These are phyloP conservation scores for Escovopsis sp. DNA, from an alignment of 2,329 filamentous ascomycete genomes.

Conservation along the genomic window DNA sequence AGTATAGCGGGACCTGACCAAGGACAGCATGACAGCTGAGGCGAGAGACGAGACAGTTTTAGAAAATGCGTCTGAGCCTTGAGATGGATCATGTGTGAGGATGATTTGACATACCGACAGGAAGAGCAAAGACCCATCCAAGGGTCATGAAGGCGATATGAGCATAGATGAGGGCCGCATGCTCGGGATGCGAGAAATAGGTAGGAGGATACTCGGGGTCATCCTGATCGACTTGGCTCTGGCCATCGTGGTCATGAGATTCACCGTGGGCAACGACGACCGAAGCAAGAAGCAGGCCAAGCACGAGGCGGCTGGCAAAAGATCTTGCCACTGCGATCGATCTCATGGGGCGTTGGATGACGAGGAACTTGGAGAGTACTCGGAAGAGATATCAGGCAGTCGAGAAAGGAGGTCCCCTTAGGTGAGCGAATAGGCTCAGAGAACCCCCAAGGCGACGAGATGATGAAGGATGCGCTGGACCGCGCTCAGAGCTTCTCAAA, in stretches of 20 bases:
- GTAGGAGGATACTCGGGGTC: constrained; percentile 27
- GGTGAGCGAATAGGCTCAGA: too few species aligned
- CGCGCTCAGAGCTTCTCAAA: too few species aligned
- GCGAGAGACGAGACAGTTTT: neutral
- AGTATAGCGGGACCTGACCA: constrained; percentile 63
- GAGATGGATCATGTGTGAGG: neutral
- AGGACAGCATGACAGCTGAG: constrained; percentile 70
- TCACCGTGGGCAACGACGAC: constrained; percentile 6
- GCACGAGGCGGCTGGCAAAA: constrained; percentile 4
- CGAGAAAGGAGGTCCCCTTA: too few species aligned
- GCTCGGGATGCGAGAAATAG: constrained; percentile 44
- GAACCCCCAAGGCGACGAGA: too few species aligned
- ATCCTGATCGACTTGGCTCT: constrained; percentile 7
- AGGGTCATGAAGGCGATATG: constrained; percentile 59
- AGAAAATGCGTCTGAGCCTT: neutral
- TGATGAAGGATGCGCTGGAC: too few species aligned
- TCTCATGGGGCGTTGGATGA: constrained; percentile 1
- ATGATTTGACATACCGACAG: constrained; percentile 43
- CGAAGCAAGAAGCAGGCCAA: constrained; percentile 3
- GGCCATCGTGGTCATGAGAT: constrained; percentile 8
- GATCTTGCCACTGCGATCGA: neutral
- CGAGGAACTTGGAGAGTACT: too few species aligned
- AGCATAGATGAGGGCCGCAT: constrained; percentile 44
- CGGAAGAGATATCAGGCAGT: too few species aligned
- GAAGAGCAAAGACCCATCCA: constrained; percentile 59